Conservation (phyloP, 176 grass and related monocot genomes). For the Luzula sylvatica region DNA sequence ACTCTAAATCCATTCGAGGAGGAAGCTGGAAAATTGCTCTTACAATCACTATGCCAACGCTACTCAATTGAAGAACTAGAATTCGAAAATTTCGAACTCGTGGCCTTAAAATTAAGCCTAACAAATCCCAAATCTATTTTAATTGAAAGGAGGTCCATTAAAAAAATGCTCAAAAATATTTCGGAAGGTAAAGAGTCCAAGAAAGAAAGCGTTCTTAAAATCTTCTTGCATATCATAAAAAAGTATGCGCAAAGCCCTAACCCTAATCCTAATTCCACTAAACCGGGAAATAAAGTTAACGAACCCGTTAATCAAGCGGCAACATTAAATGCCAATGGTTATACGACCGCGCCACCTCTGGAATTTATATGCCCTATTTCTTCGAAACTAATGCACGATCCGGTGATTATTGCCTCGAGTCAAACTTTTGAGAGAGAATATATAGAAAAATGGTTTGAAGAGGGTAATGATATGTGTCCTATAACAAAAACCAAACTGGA, state of each 20-base stretch:
- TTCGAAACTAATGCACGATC: slow-evolving; percentile 72
- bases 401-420: slow-evolving; percentile 86
- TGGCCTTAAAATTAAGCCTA: slow-evolving; percentile 65
- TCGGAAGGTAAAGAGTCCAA: slow-evolving; percentile 38
- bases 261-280: slow-evolving; percentile 25
- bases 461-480: slow-evolving; percentile 76
- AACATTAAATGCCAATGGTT: background rate
- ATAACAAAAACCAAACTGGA: slow-evolving; percentile 67
- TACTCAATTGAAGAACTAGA: slow-evolving; percentile 59
- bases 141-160: slow-evolving; percentile 77
- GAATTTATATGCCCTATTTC: slow-evolving; percentile 93
- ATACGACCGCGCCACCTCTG: slow-evolving; percentile 35
- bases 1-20: slow-evolving; percentile 54
- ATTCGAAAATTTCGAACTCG: slow-evolving; percentile 50
- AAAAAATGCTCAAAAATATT: slow-evolving; percentile 51
- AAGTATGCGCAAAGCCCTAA: slow-evolving; percentile 64
- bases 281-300: slow-evolving; percentile 27
- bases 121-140: slow-evolving; percentile 75
- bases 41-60: slow-evolving; percentile 46
- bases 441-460: slow-evolving; percentile 85
- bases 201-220: slow-evolving; percentile 55
- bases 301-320: slow-evolving; percentile 9
- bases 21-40: slow-evolving; percentile 60
- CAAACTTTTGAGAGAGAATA: slow-evolving; percentile 82
- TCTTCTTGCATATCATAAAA: slow-evolving; percentile 49